A percentile compares a stretch with the other conserved stretches of the same genome.
phyloP scores from a whole-genome alignment of 129 eudicot species.

The Flaveria trinervia region DNA sequence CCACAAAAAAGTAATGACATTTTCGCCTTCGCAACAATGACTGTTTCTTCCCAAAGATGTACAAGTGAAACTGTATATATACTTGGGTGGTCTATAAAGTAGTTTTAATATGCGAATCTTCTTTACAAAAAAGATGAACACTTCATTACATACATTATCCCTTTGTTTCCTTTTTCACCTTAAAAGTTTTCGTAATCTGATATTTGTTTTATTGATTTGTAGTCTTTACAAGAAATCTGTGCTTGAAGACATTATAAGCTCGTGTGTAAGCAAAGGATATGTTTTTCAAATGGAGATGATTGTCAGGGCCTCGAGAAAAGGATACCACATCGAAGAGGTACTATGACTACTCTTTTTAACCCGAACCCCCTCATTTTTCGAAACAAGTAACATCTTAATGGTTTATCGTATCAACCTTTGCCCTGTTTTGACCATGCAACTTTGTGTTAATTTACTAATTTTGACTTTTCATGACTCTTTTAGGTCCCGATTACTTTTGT shows the following conservation, averaged over 20 bases:
- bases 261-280: constrained; percentile 84
- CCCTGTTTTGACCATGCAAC: background rate
- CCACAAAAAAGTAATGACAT: background rate
- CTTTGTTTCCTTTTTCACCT: background rate
- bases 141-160: background rate
- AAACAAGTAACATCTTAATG: too few species aligned
- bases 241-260: constrained; percentile 81
- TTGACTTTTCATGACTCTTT: constrained; percentile 1
- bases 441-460: background rate
- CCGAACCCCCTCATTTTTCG: background rate
- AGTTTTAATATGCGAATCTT: background rate
- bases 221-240: constrained; percentile 88
- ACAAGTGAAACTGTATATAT: background rate
- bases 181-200: background rate
- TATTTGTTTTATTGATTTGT: constrained; percentile 1
- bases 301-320: constrained; percentile 91
- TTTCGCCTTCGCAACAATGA: background rate
- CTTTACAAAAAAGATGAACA: background rate
- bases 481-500: constrained; percentile 94
- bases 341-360: background rate
- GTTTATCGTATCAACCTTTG: too few species aligned
- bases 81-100: background rate
- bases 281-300: constrained; percentile 95
- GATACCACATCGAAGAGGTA: constrained; percentile 92
- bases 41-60: background rate